Evolutionary conservation across 345 rosid genomes (phyloP), one percentile per base, ranked within the genome.

Genomic region (Pelargonium nanum): DNA sequence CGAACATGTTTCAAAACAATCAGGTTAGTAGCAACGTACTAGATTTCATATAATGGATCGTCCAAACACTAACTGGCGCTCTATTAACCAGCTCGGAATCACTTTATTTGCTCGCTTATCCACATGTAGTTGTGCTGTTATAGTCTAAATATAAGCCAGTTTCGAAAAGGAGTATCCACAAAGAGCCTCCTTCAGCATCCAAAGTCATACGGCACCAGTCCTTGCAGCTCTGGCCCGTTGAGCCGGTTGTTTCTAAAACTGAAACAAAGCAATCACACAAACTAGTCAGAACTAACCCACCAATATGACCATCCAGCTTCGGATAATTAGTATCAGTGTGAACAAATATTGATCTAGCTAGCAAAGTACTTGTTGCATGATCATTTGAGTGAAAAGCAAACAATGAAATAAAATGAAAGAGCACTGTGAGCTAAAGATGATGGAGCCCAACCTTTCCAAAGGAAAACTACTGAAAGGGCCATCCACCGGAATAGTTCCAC

Each of bases 401-500:
- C 23, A 56, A 23, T 32, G 19, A n/a, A 17, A 45, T 23, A 60
- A 16, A 22, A 5, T 22, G 54, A 0, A 48, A 0, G 30, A 26
- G 26, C 55, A 44, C 25, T 24, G 4, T 19, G 22, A 51, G 57
- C 25, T 28, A 20, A 24, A 17, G 56, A 51, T 9, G 34, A 57
- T 22, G 58, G 20, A n/a, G 52, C 22, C 28, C 10, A 73, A 85
- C 88, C 91, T 83, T 59, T 73, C 78, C 77, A 83, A 65, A 0
- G 83, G 74, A 69, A 83, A 85, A 61, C 68, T 83, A 22, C 65
- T 9, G 22, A 85, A 85, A 26, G 91, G 88, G 24, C 91, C 91
- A 68, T 83, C 88, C 10, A 81, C 86, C 1, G 91, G 91, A 63
- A 83, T 77, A 25, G 91, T 85, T 67, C 88, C 91, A 24, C 88